Evolutionary conservation across 176 grass and related monocot species (phyloP).

Genomic region (Aechmea fasciata): DNA sequence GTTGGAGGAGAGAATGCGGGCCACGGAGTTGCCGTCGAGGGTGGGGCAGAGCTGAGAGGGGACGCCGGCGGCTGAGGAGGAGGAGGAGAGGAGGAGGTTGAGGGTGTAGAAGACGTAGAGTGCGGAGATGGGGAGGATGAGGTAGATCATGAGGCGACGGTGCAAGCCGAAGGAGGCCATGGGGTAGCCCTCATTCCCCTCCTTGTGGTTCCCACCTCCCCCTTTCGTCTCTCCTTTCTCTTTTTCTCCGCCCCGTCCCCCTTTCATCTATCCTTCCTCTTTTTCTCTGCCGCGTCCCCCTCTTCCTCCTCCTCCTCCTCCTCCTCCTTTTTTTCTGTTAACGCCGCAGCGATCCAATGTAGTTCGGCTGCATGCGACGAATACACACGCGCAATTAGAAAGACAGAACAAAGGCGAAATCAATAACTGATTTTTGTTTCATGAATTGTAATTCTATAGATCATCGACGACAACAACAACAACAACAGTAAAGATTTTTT

Average conservation of each 20-base stretch:
- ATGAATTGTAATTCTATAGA: too few relatives aligned
- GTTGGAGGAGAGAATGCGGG: constrained; percentile 58
- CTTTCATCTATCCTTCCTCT: too few relatives aligned
- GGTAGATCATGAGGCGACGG: constrained; percentile 45
- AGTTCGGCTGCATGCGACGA: too few relatives aligned
- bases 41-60: constrained; percentile 27
- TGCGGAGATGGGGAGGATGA: constrained; percentile 51
- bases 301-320: background rate
- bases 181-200: background rate
- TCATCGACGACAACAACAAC: too few relatives aligned
- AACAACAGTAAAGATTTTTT: too few relatives aligned
- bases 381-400: too few relatives aligned
- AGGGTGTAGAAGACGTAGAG: constrained; percentile 83
- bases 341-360: too few relatives aligned
- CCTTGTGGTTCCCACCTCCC: background rate
- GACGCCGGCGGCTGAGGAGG: background rate
- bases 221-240: background rate
- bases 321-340: background rate
- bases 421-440: too few relatives aligned
- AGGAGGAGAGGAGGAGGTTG: constrained; percentile 60
- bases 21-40: constrained; percentile 27
- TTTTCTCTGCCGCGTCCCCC: too few relatives aligned
- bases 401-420: too few relatives aligned
- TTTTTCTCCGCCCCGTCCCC: background rate
- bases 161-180: constrained; percentile 27